These are phyloP conservation scores for Hypoxylon sp. DNA, from an alignment of 2,329 filamentous ascomycete species.

Conservation along the genomic window DNA sequence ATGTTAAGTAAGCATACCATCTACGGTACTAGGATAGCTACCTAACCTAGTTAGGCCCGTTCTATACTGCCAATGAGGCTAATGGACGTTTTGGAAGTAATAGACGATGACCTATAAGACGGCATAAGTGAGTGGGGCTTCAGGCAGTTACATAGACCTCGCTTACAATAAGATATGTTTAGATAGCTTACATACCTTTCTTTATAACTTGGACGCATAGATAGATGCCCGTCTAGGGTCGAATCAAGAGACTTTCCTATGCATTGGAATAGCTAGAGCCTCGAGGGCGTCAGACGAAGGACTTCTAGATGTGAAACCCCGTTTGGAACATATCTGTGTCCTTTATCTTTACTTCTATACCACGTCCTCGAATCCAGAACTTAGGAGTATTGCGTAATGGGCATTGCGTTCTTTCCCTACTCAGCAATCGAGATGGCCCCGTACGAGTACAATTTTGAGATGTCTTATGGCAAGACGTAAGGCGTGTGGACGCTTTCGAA, in stretches of 20 bases:
- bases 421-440: neutral
- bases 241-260: neutral
- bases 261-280: neutral
- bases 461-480: neutral
- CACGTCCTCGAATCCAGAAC: neutral
- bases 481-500: neutral
- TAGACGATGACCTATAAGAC: neutral
- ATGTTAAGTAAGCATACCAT: neutral
- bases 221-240: neutral
- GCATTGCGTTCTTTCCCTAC: neutral
- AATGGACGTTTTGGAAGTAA: too few species aligned
- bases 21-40: neutral
- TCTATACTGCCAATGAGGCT: too few species aligned
- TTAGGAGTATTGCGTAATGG: neutral
- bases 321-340: neutral
- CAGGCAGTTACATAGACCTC: neutral
- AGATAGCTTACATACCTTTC: neutral
- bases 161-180: neutral
- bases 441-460: neutral
- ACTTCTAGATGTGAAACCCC: neutral
- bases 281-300: neutral
- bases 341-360: neutral
- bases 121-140: neutral
- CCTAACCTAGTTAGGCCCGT: too few species aligned
- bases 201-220: neutral